phyloP scores from a whole-genome alignment of 306 rosid species.

The Vicia faba region DNA sequence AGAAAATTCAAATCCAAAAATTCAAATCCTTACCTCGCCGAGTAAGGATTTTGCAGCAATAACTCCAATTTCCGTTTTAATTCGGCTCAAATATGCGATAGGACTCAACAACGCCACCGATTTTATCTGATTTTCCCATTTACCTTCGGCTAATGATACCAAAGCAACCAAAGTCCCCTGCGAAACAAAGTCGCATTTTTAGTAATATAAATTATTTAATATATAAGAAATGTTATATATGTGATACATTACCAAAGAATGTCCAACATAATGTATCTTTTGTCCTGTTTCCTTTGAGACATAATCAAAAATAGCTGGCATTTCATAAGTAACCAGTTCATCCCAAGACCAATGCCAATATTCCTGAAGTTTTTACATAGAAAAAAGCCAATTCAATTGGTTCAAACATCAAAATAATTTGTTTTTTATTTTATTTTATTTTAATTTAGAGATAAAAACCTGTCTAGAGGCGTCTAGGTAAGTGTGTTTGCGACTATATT shows the following conservation, averaged over 20 bases:
- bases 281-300: slow-evolving; percentile 62
- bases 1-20: too few species aligned
- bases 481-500: slow-evolving; percentile 64
- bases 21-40: too few species aligned
- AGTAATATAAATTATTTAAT: background rate
- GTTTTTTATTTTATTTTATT: too few species aligned
- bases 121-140: slow-evolving; percentile 49
- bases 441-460: background rate
- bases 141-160: slow-evolving; percentile 62
- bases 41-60: slow-evolving; percentile 54
- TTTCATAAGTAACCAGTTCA: slow-evolving; percentile 60
- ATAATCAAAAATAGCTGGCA: slow-evolving; percentile 66
- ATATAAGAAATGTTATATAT: background rate
- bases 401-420: background rate
- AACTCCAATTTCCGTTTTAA: slow-evolving; percentile 53
- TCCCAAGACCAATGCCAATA: slow-evolving; percentile 91
- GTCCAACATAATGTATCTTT: slow-evolving; percentile 73
- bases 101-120: slow-evolving; percentile 79
- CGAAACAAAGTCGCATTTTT: slow-evolving; percentile 32
- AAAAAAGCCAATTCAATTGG: background rate
- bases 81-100: slow-evolving; percentile 72
- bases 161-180: slow-evolving; percentile 74
- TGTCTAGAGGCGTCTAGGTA: slow-evolving; percentile 38
- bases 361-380: slow-evolving; percentile 43
- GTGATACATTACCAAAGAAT: slow-evolving; percentile 64